Evolutionary conservation across 164 flowering plant genomes (phyloP).

Genomic region (Kalanchoe fedtschenkoi): DNA sequence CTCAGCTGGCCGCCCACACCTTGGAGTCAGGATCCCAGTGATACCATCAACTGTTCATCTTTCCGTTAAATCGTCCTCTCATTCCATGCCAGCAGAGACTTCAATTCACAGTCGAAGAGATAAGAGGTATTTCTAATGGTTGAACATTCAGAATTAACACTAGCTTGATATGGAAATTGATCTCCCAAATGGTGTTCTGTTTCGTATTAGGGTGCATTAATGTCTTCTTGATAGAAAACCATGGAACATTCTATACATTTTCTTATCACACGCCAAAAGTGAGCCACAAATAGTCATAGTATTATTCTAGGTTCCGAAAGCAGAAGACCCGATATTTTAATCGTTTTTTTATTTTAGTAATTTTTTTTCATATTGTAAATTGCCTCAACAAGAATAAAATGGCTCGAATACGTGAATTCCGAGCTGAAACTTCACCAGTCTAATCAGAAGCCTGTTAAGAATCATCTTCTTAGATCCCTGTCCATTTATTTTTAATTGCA

Average conservation of each 20-base stretch:
- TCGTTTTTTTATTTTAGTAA: no score
- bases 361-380: neutral
- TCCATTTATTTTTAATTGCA: no score
- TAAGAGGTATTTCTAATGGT: constrained; percentile 37
- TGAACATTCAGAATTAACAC: no score
- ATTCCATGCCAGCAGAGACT: constrained; percentile 22
- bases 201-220: neutral
- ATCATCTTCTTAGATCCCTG: no score
- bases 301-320: neutral
- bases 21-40: constrained; percentile 32
- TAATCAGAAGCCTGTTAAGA: neutral
- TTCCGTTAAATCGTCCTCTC: constrained; percentile 30
- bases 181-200: neutral
- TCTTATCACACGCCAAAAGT: neutral
- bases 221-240: neutral
- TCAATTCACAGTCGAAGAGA: constrained; percentile 32
- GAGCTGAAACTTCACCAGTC: neutral
- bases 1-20: constrained; percentile 29
- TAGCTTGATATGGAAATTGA: neutral
- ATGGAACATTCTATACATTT: neutral
- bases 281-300: neutral
- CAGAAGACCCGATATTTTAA: neutral
- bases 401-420: neutral
- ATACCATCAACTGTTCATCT: constrained; percentile 52
- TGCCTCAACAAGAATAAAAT: neutral